These are phyloP conservation scores for Pestalotiopsis sp. DNA, from an alignment of 2,329 filamentous ascomycete species.

Conservation along the genomic window DNA sequence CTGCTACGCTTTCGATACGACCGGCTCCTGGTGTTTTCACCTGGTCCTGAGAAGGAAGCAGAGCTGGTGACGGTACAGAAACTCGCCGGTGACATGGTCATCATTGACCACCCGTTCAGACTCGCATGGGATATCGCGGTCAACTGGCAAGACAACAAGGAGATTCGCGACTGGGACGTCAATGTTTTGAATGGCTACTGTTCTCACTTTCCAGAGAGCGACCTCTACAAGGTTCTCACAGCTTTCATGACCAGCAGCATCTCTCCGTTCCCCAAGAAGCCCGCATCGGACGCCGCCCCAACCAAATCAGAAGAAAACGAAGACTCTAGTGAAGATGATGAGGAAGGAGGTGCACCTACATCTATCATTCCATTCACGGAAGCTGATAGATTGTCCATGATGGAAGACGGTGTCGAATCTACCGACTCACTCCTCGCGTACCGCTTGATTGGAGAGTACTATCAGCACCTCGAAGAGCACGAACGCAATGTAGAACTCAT, in stretches of 20 bases:
- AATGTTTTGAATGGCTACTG: conserved; percentile 80
- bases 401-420: conserved; percentile 72
- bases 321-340: conserved; percentile 59
- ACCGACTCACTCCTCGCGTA: conserved; percentile 78
- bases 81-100: conserved; percentile 88
- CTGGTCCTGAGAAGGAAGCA: conserved; percentile 63
- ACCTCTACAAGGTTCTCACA: conserved; percentile 78
- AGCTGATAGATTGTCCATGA: conserved; percentile 79
- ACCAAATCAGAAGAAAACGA: conserved; percentile 37
- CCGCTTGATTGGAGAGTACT: conserved; percentile 81
- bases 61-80: conserved; percentile 76
- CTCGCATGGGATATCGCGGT: conserved; percentile 90
- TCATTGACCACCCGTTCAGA: conserved; percentile 88
- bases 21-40: conserved; percentile 67
- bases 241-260: conserved; percentile 82
- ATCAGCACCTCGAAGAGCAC: conserved; percentile 82
- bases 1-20: conserved; percentile 81
- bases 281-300: conserved; percentile 19
- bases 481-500: conserved; percentile 79
- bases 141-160: conserved; percentile 83
- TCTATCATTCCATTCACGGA: conserved; percentile 63
- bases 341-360: conserved; percentile 56
- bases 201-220: conserved; percentile 79
- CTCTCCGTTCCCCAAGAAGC: conserved; percentile 71
- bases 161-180: conserved; percentile 75